Evolutionary conservation across 306 rosid species (phyloP), one percentile per base, ranked within the genome.

Genomic region (Sicyos baderoa): DNA sequence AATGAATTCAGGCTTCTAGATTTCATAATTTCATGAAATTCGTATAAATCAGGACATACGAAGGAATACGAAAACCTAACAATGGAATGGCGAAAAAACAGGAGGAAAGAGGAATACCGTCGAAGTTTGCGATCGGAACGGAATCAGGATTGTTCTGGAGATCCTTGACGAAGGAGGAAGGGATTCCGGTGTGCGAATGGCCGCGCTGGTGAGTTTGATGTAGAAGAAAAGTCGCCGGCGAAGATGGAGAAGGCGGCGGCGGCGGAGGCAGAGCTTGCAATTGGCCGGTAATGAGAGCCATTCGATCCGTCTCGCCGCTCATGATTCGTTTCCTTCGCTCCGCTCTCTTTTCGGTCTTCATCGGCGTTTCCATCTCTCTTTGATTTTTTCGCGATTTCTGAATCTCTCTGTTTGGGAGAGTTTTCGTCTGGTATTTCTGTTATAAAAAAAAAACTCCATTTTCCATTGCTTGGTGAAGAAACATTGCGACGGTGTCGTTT

Each of bases 211-310:
- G 50, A 8, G 48, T 9, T 8, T 44, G 12, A 8, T 44, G 48
- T 2, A 16, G 16, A 9, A 53, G 68, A 29, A 22, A 32, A 0
- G 50, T 50, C 12, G 60, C 18, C 0, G 44, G 37, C 1, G 52
- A 71, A 15, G 64, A 71, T 2, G 60, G 18, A 4, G 56, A 11
- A 37, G 83, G 35, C 4, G 87, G 78, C 0, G 84, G 72, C 2
- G 82, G 40, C 0, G 84, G 80, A 42, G 86, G 84, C 49, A 84
- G 85, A 44, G 54, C 48, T 9, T 25, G 70, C 68, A 88, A 72
- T 18, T 77, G 73, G 58, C 96, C 91, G 3, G 85, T 87, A 21
- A 87, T 87, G 9, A 84, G 69, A 18, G 91, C 90, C 87, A 91
- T 69, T 2, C 97, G 86, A 79, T 91, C 91, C 0, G 84, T 72